Evolutionary conservation across 2,329 filamentous ascomycete species (phyloP).

Genomic region (Botryosphaeria dothidea): DNA sequence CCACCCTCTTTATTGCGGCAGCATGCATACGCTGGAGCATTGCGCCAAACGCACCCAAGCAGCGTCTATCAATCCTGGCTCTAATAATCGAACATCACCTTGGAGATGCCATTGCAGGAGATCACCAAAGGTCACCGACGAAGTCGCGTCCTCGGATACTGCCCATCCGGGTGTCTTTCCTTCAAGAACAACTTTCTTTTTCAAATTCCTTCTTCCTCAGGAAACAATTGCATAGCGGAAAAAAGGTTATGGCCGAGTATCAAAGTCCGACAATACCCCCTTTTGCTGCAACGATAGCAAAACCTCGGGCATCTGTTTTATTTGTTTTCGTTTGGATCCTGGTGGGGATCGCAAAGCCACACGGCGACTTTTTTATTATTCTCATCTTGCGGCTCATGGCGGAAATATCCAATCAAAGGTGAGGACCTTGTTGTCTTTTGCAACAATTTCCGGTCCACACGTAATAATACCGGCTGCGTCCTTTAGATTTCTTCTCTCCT

Average conservation of each 20-base stretch:
- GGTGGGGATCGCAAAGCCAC: neutral
- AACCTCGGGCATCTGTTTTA: neutral
- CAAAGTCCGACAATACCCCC: conserved; percentile 12
- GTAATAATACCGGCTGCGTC: neutral
- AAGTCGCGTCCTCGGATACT: neutral
- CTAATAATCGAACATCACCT: neutral
- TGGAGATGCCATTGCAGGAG: neutral
- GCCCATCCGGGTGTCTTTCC: neutral
- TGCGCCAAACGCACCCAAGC: neutral
- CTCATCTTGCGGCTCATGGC: neutral
- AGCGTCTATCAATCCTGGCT: neutral
- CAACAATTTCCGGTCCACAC: neutral
- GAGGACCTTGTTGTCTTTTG: neutral
- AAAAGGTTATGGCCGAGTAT: neutral
- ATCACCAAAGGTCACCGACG: neutral
- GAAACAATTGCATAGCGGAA: conserved; percentile 13
- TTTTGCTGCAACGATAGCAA: conserved; percentile 1
- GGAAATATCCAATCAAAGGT: neutral
- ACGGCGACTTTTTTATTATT: neutral
- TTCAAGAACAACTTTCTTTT: neutral
- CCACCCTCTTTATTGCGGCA: neutral
- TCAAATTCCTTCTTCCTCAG: neutral
- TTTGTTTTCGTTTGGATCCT: neutral
- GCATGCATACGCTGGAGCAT: neutral
- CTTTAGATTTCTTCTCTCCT: neutral